A percentile compares a stretch with the other conserved stretches of the same genome.
Evolutionary conservation across 2,329 filamentous ascomycete genomes (phyloP).

Genomic region (Aschersonia sp.): DNA sequence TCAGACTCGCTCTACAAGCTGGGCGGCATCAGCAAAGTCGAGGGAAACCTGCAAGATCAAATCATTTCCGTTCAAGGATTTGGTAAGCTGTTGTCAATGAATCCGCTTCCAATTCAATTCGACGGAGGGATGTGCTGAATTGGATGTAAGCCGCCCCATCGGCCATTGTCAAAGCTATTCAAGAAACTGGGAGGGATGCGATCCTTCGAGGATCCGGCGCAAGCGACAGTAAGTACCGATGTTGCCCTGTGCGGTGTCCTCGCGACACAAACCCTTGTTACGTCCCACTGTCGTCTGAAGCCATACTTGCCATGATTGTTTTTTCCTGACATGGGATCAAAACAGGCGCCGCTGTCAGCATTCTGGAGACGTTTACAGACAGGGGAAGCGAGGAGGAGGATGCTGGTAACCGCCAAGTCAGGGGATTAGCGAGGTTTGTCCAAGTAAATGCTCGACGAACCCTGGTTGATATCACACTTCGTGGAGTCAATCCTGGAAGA

Average conservation of each 20-base stretch:
- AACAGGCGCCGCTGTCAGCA: conserved; percentile 74
- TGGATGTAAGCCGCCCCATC: conserved; percentile 57
- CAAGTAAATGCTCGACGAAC: conserved; percentile 70
- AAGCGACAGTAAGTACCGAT: conserved; percentile 55
- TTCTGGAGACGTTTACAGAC: conserved; percentile 73
- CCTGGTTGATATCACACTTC: conserved; percentile 75
- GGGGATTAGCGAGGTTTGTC: conserved; percentile 85
- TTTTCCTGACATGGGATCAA: conserved; percentile 4
- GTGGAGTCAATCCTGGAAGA: conserved; percentile 64
- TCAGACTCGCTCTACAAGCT: conserved; percentile 65
- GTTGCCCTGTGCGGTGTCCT: background rate
- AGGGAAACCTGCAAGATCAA: conserved; percentile 71
- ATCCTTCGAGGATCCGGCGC: conserved; percentile 81
- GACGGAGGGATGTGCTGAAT: background rate
- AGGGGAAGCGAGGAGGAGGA: conserved; percentile 28
- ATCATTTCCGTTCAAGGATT: conserved; percentile 77
- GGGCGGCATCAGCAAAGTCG: conserved; percentile 67
- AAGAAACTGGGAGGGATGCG: conserved; percentile 81
- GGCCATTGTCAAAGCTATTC: conserved; percentile 75
- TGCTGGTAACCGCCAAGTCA: conserved; percentile 43
- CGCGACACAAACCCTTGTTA: background rate
- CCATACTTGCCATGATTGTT: background rate
- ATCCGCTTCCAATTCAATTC: too few species aligned
- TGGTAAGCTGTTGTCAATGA: conserved; percentile 26
- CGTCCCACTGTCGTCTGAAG: background rate